These are phyloP conservation scores for Aspergillus panamensis DNA, from an alignment of 495 filamentous ascomycete genomes.

Conservation along the genomic window DNA sequence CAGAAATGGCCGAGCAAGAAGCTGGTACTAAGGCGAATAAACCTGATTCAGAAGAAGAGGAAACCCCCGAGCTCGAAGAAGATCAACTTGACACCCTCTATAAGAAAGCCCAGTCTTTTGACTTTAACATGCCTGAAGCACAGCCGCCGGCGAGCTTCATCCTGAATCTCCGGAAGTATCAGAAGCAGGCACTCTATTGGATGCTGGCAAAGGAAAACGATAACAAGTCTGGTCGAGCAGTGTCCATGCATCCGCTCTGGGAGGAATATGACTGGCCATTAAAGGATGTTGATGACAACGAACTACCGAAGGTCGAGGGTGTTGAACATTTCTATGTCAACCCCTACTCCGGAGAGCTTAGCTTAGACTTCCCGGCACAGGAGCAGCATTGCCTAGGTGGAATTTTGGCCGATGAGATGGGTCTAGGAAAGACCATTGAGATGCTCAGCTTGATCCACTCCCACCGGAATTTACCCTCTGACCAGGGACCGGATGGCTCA, in stretches of 20 bases:
- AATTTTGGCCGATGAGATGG: conserved; percentile 90
- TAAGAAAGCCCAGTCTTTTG: conserved; percentile 93
- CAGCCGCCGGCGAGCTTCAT: conserved; percentile 77
- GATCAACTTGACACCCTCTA: conserved; percentile 93
- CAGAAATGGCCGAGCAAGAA: conserved; percentile 78
- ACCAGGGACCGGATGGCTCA: conserved; percentile 33
- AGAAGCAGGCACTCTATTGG: conserved; percentile 93
- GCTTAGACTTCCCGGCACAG: conserved; percentile 86
- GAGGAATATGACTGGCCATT: conserved; percentile 90
- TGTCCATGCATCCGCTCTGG: conserved; percentile 96
- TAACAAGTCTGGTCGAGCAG: conserved; percentile 56
- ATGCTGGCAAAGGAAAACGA: conserved; percentile 92
- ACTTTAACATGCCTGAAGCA: conserved; percentile 84
- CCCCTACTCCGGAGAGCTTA: conserved; percentile 92
- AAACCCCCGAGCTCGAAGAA: conserved; percentile 87
- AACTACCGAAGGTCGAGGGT: conserved; percentile 57
- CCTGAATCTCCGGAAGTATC: conserved; percentile 85
- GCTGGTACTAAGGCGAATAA: conserved; percentile 58
- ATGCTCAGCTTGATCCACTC: conserved; percentile 93
- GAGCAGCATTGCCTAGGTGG: conserved; percentile 94
- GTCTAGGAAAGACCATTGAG: conserved; percentile 92
- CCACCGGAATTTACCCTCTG: conserved; percentile 57
- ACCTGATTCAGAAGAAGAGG: conserved; percentile 62
- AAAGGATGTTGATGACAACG: conserved; percentile 81
- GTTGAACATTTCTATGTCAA: conserved; percentile 87